phyloP scores from a whole-genome alignment of 305 asterid genomes.

The Solanum chacoense region DNA sequence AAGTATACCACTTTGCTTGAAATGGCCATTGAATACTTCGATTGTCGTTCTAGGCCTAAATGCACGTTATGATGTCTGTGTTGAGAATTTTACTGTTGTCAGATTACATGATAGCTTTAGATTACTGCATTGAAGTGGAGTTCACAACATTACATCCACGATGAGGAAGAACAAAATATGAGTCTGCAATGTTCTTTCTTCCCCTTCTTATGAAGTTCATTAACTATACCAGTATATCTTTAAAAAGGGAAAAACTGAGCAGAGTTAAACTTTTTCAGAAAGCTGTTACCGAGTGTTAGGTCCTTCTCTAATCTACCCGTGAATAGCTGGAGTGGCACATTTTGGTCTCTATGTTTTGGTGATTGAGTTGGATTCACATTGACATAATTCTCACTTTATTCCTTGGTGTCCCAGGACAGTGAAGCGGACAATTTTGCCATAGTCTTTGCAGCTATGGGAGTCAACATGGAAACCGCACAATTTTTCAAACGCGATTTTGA shows the following conservation, averaged over 20 bases:
- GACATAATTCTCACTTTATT: slow-evolving; percentile 12
- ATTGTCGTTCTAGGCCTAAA: neutral
- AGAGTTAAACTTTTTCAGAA: neutral
- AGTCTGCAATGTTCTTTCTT: neutral
- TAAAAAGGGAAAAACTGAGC: neutral
- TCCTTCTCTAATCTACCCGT: neutral
- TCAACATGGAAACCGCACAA: slow-evolving; percentile 98
- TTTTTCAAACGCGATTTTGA: slow-evolving; percentile 96
- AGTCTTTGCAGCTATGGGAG: slow-evolving; percentile 99
- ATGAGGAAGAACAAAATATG: neutral
- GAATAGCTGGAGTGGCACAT: neutral
- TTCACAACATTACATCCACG: neutral
- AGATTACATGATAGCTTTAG: neutral
- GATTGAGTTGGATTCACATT: slow-evolving; percentile 1
- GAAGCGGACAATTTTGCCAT: slow-evolving; percentile 96
- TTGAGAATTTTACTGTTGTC: neutral
- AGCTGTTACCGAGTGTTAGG: neutral
- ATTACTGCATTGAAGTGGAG: neutral
- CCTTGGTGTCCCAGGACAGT: slow-evolving; percentile 37
- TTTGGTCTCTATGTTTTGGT: neutral
- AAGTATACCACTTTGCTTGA: neutral
- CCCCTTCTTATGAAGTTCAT: neutral
- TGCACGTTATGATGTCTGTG: neutral
- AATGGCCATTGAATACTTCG: neutral
- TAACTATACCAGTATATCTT: neutral